Conservation (phyloP, 2,329 filamentous ascomycete species). For the Xylaria sp. region DNA sequence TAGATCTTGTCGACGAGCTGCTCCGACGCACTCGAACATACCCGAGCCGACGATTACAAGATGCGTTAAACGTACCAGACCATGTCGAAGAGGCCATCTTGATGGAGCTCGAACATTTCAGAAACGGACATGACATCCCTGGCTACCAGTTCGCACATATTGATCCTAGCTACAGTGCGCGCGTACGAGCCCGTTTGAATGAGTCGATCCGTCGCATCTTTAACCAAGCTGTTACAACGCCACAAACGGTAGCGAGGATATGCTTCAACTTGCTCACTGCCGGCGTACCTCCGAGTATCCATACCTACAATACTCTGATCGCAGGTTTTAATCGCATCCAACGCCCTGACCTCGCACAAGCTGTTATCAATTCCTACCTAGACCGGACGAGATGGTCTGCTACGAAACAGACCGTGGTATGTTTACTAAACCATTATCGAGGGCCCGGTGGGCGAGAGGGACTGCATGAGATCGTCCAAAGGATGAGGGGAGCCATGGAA, state of each 20-base stretch:
- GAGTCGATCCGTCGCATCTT: slow-evolving; percentile 48
- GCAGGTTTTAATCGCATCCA: slow-evolving; percentile 68
- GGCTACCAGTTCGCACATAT: slow-evolving; percentile 41
- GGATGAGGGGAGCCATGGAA: slow-evolving; percentile 57
- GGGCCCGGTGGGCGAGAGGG: slow-evolving; percentile 54
- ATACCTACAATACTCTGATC: slow-evolving; percentile 78
- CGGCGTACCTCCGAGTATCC: slow-evolving; percentile 69
- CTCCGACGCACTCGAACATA: slow-evolving; percentile 16
- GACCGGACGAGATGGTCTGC: slow-evolving; percentile 57
- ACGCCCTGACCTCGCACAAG: slow-evolving; percentile 61
- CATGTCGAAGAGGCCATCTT: slow-evolving; percentile 22
- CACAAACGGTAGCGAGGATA: slow-evolving; percentile 56
- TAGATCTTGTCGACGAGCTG: slow-evolving; percentile 41
- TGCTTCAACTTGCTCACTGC: slow-evolving; percentile 76
- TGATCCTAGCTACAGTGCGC: slow-evolving; percentile 31
- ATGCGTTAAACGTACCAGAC: not conserved
- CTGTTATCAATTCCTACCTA: slow-evolving; percentile 65
- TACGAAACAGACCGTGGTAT: slow-evolving; percentile 61
- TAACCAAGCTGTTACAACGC: slow-evolving; percentile 40
- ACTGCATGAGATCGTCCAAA: slow-evolving; percentile 59
- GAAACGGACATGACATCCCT: slow-evolving; percentile 39
- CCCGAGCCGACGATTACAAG: slow-evolving; percentile 24
- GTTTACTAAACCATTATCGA: slow-evolving; percentile 63
- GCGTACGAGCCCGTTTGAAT: slow-evolving; percentile 40
- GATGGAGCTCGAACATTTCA: slow-evolving; percentile 40